Evolutionary conservation across 805 yeast species (phyloP).

Genomic region (Wickerhamomyces mucosus): DNA sequence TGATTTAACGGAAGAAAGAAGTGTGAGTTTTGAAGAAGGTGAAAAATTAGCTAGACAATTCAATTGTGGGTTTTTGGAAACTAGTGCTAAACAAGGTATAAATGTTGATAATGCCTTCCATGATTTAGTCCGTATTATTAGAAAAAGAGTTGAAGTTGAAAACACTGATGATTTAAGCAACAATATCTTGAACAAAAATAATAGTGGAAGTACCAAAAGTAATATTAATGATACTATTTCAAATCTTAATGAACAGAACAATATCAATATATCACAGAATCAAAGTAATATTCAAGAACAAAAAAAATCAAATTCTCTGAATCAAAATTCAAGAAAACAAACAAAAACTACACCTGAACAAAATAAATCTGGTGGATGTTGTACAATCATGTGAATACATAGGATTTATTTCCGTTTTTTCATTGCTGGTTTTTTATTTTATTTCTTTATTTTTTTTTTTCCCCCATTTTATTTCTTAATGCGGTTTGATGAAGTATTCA

Average conservation of each 20-base stretch:
- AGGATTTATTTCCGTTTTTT: not conserved
- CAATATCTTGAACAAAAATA: constrained; percentile 1
- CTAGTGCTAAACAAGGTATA: constrained; percentile 84
- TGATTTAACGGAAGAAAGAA: constrained; percentile 69
- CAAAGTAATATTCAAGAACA: constrained; percentile 1
- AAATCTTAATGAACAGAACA: constrained; percentile 2
- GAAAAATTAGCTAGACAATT: constrained; percentile 50
- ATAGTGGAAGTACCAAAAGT: not conserved
- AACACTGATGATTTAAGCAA: not conserved
- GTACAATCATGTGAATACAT: constrained; percentile 18
- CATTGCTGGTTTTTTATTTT: not conserved
- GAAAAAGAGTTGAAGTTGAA: constrained; percentile 12
- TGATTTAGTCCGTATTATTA: constrained; percentile 53
- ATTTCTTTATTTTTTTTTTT: not conserved
- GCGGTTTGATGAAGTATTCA: no score
- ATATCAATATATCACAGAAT: constrained; percentile 1
- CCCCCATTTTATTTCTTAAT: not conserved
- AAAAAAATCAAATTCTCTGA: constrained; percentile 5
- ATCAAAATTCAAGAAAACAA: constrained; percentile 1
- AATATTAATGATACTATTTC: not conserved
- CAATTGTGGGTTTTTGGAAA: constrained; percentile 74
- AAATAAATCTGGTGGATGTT: constrained; percentile 26
- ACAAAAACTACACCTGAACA: constrained; percentile 1
- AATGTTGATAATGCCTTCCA: constrained; percentile 84
- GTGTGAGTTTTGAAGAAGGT: constrained; percentile 63